phyloP scores from a whole-genome alignment of 768 basidiomycete genomes.

The Hygrophoropsis aurantiaca region DNA sequence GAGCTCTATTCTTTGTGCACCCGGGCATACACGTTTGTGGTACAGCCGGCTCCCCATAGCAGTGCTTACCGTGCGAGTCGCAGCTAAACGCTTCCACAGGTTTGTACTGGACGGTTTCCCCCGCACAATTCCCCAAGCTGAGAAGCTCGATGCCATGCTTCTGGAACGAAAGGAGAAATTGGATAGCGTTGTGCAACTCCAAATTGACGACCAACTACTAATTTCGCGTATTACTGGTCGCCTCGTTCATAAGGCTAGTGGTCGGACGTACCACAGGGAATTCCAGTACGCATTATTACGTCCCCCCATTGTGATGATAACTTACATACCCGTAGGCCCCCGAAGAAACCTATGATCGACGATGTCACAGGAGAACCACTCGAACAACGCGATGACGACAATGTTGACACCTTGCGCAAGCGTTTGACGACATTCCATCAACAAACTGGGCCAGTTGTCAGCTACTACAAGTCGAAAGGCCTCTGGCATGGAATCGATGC shows the following conservation, averaged over 20 bases:
- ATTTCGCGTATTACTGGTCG: constrained; percentile 98
- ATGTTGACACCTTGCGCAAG: constrained; percentile 91
- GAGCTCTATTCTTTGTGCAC: constrained; percentile 29
- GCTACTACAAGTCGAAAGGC: constrained; percentile 91
- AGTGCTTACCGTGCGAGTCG: no score
- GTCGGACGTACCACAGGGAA: constrained; percentile 92
- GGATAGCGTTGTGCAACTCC: constrained; percentile 88
- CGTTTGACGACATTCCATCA: constrained; percentile 86
- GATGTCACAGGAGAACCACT: constrained; percentile 95
- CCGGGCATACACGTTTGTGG: background rate
- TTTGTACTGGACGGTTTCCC: constrained; percentile 99
- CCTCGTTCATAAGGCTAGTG: constrained; percentile 85
- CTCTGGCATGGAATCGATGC: constrained; percentile 93
- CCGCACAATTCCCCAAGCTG: constrained; percentile 92
- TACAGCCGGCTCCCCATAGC: no score
- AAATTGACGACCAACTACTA: constrained; percentile 91
- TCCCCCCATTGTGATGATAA: background rate
- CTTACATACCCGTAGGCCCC: constrained; percentile 63
- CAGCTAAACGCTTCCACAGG: constrained; percentile 37
- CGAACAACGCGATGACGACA: constrained; percentile 97
- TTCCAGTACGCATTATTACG: constrained; percentile 70
- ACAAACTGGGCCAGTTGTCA: constrained; percentile 94
- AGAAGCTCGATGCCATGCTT: constrained; percentile 95
- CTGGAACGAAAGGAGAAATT: constrained; percentile 78
- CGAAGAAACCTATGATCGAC: constrained; percentile 93